Conservation (phyloP, 139 green algal species). For the Haematococcus lacustris region DNA sequence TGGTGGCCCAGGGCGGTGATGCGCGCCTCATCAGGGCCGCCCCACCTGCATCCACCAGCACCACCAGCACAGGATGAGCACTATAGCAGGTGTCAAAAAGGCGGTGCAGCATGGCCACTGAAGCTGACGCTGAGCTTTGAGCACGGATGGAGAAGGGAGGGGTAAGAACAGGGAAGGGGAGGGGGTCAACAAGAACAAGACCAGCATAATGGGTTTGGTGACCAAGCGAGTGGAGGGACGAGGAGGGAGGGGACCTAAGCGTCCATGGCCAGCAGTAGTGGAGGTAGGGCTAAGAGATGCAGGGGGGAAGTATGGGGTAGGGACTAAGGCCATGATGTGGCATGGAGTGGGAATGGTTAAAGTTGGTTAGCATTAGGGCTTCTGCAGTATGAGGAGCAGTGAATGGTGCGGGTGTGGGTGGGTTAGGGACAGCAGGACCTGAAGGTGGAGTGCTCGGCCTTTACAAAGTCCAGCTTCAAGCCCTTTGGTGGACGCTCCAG, state of each 20-base stretch:
- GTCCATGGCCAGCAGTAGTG: background rate
- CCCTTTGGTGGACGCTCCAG: conserved; percentile 59
- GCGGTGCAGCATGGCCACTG: too few species aligned
- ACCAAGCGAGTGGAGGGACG: too few species aligned
- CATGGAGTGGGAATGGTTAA: background rate
- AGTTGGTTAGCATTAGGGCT: background rate
- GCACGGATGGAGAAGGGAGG: too few species aligned
- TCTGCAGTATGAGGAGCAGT: background rate
- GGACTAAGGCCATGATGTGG: too few species aligned
- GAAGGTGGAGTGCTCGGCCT: conserved; percentile 61
- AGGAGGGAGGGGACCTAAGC: too few species aligned
- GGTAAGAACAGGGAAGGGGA: too few species aligned
- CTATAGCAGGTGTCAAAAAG: too few species aligned
- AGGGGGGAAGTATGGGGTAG: too few species aligned
- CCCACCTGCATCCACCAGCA: conserved; percentile 28
- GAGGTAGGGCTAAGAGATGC: background rate
- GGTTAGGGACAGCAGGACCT: conserved; percentile 19
- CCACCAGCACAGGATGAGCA: too few species aligned
- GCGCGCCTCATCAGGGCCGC: conserved; percentile 44
- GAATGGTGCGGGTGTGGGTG: background rate
- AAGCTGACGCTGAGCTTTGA: too few species aligned
- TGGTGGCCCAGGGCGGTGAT: conserved; percentile 55
- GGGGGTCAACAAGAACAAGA: too few species aligned
- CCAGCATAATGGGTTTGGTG: too few species aligned
- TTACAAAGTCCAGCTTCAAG: conserved; percentile 75